A percentile compares a stretch with the other conserved stretches of the same genome.
phyloP scores from a whole-genome alignment of 2,329 filamentous ascomycete genomes.

The Diaporthe nobilis region DNA sequence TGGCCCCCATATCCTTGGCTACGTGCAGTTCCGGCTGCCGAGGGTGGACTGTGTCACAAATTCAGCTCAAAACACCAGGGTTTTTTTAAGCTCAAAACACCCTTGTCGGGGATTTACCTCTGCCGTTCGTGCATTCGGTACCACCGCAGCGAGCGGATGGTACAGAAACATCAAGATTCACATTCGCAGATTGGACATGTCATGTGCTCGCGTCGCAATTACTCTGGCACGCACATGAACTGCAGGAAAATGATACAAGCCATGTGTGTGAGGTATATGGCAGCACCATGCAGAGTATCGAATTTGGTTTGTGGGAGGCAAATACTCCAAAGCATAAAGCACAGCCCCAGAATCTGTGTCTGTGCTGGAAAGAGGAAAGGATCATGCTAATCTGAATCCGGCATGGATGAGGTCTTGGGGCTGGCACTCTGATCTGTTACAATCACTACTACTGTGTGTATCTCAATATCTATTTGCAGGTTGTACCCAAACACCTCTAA shows the following conservation, averaged over 20 bases:
- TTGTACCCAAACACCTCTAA: neutral
- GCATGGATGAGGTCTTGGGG: neutral
- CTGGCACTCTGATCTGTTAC: neutral
- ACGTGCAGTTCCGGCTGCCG: conserved; percentile 11
- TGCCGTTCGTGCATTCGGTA: conserved; percentile 25
- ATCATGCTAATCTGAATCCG: neutral
- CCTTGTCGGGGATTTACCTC: conserved; percentile 20
- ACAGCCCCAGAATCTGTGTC: conserved; percentile 7
- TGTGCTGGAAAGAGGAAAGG: neutral
- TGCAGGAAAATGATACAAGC: neutral
- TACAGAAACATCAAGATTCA: conserved; percentile 3
- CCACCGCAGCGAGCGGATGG: neutral
- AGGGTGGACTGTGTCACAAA: conserved; percentile 26
- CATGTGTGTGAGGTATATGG: neutral
- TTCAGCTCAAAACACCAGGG: conserved; percentile 29
- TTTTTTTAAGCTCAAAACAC: conserved; percentile 25
- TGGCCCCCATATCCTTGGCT: conserved; percentile 1
- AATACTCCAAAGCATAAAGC: neutral
- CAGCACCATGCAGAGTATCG: neutral
- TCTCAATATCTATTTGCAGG: neutral
- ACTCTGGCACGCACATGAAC: neutral
- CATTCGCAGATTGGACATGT: neutral
- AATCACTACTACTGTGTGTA: neutral
- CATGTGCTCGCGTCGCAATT: neutral
- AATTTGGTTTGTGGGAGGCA: neutral